Evolutionary conservation across 352 stramenopile species (phyloP).

Genomic region (Phytopythium chamaehyphon): DNA sequence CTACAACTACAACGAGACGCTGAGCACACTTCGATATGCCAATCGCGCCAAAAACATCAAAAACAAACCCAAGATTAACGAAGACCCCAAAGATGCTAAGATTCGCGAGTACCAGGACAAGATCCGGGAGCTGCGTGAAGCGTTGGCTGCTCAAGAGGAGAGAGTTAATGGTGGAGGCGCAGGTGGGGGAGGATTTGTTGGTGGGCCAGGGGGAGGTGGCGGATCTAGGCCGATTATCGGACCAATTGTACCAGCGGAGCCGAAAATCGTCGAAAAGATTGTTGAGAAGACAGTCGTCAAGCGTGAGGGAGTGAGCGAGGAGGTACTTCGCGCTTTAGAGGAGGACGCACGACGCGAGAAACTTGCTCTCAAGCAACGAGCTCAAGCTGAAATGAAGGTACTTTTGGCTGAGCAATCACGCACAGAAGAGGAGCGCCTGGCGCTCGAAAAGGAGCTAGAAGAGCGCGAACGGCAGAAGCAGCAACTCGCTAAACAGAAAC

Average conservation of each 20-base stretch:
- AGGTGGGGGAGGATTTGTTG: conserved; percentile 9
- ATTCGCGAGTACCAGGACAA: conserved; percentile 62
- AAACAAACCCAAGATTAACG: conserved; percentile 92
- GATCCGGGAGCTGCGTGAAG: conserved; percentile 52
- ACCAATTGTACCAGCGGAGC: conserved; percentile 3
- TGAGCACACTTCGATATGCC: conserved; percentile 93
- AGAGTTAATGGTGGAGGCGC: conserved; percentile 10
- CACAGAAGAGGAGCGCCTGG: conserved; percentile 85
- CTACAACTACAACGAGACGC: conserved; percentile 96
- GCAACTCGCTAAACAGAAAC: conserved; percentile 82
- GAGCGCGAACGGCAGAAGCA: conserved; percentile 71
- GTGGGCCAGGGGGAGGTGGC: conserved; percentile 12
- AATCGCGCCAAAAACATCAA: conserved; percentile 94
- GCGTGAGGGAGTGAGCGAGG: conserved; percentile 64
- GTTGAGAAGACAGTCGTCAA: conserved; percentile 78
- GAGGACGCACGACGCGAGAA: conserved; percentile 76
- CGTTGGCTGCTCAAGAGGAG: conserved; percentile 56
- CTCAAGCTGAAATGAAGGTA: conserved; percentile 79
- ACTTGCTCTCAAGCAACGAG: conserved; percentile 61
- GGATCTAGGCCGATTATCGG: conserved; percentile 1
- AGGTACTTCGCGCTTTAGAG: conserved; percentile 74
- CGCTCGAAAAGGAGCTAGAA: conserved; percentile 83
- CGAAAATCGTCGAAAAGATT: conserved; percentile 56
- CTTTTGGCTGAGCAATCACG: conserved; percentile 79
- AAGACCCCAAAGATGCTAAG: conserved; percentile 80